Evolutionary conservation across 2,329 filamentous ascomycete species (phyloP), one percentile per base, ranked within the genome.

Genomic region (Fusarium duplospermum): DNA sequence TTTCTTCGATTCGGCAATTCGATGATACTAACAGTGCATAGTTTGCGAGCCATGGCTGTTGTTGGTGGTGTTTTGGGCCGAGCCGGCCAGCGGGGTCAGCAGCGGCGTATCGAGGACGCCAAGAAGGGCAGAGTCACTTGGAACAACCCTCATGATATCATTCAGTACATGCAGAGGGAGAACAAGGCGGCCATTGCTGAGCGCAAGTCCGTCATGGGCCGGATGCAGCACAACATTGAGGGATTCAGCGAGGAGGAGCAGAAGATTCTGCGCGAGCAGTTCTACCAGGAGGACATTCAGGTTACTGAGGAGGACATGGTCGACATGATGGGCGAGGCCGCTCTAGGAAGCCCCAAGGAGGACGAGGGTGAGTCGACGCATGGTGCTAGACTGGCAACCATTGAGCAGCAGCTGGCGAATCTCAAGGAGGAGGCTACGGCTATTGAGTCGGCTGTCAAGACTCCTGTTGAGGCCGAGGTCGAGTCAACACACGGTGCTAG

Each of bases 31-130:
- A 82, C 65, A 35, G 13, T 40, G 1, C 38, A 1, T 61, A 97
- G 95, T 89, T 84, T 98, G 76, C 93, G 96, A 70, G 92, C 92
- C 74, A 89, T 95, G 59, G 90, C 93, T 76, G 88, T 98, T 70
- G 94, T 99, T 76, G 93, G 92, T 5, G 95, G 95, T 62, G 92
- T 96, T 1, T 87, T 99, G 40, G 96, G 95, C 45, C 90, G 93
- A 62, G 96, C 96, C 1, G 96, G 94, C 11, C 87, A 97, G 84
- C 87, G 89, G 62, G 96, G 96, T 40, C 92, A 95, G 80, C 83
- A 87, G 77, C 88, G 89, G 69, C 89, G 96, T 64, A 84, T 93
- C 50, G 85, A 86, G 45, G 88, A 89, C 52, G 94, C 94, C 2
- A 79, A 85, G 60, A 78, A 84, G 20, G 94, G 94, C 29, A 79